Base-by-base conservation (phyloP, 768 basidiomycete species). In the Termitomyces eurrhizus region DNA sequence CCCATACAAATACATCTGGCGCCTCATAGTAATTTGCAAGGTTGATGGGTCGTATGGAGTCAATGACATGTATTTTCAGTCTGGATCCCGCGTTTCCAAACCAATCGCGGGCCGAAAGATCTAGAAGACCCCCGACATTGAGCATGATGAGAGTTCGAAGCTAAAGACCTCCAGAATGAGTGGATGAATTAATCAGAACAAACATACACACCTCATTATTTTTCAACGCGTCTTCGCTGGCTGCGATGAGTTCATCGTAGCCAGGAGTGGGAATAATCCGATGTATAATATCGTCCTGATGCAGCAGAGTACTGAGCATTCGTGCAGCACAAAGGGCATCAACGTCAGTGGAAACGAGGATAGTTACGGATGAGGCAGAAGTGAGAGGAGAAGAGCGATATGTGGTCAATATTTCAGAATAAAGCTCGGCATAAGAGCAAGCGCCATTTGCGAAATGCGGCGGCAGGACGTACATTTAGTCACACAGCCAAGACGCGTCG, bases 271-370 rank as follows among this genome's bases (percentile, higher is more conserved):
- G 97, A 41, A 93, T 88, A 56, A 93, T 85, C 51, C 92, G 83
- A 74, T 98, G 90, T 72, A 90, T 88, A 45, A 98, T 85, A 66
- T 96, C 94, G 79, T 99, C 97, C 66, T 95, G 92, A 66, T 86
- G 90, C 75, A 99, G 87, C 18, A 99, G 78, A 37, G 88, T 87
- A 12, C 90, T 88, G 49, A 98, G 83, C 85, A 98, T 96, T 49
- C 88, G 84, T 5, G 92, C 88, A 11, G 94, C 94, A 70, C 93
- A 95, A 7, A 98, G 78, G 5, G 92, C 92, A 75, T 99, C 96
- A 55, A 95, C 91, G 69, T 95, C 92, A 11, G 93, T 90, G 2
- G 92, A 87, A 50, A 92, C 93, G 58, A 95, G 85, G 52, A 96
- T 82, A 65, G 92, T 83, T 62, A 95, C 87, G 1, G 92, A 92